Evolutionary conservation across 2,329 filamentous ascomycete genomes (phyloP).

Genomic region (Fusarium verticillioides): DNA sequence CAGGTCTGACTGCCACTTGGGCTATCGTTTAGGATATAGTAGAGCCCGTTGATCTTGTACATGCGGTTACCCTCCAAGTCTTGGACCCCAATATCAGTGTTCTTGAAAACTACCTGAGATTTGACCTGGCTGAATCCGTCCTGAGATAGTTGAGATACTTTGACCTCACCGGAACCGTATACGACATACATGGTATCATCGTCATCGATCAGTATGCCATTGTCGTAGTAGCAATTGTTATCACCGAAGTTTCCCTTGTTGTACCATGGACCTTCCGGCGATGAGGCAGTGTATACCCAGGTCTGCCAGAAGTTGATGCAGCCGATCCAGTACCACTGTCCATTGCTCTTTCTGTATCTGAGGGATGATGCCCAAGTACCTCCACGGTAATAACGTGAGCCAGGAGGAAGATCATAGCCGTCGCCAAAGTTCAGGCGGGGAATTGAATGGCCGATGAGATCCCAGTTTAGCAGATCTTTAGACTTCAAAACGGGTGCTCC

Average conservation of each 20-base stretch:
- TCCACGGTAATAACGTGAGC: conserved; percentile 58
- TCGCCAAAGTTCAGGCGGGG: conserved; percentile 58
- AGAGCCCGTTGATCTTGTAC: conserved; percentile 61
- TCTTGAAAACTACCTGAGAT: conserved; percentile 56
- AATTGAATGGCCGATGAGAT: conserved; percentile 57
- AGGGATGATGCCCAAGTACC: conserved; percentile 68
- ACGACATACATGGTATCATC: conserved; percentile 69
- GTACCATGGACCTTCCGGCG: conserved; percentile 57
- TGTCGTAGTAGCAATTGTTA: conserved; percentile 65
- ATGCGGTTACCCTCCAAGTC: conserved; percentile 66
- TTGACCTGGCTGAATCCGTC: conserved; percentile 60
- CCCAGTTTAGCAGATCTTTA: conserved; percentile 65
- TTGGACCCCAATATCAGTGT: conserved; percentile 53
- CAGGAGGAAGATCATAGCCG: conserved; percentile 57
- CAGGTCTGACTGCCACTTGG: conserved; percentile 56
- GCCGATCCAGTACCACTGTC: conserved; percentile 67
- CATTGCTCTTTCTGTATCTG: conserved; percentile 60
- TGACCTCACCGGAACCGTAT: conserved; percentile 61
- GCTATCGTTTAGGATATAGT: conserved; percentile 65
- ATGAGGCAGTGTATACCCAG: conserved; percentile 62
- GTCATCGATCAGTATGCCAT: conserved; percentile 67
- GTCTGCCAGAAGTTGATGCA: conserved; percentile 63
- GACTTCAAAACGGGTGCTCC: conserved; percentile 67
- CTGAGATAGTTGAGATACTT: conserved; percentile 60
- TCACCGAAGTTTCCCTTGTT: conserved; percentile 50